Percentiles rank a stretch among this genome's conserved stretches.
Evolutionary conservation across 164 flowering plant species (phyloP).

Genomic region (Liriodendron chinense): DNA sequence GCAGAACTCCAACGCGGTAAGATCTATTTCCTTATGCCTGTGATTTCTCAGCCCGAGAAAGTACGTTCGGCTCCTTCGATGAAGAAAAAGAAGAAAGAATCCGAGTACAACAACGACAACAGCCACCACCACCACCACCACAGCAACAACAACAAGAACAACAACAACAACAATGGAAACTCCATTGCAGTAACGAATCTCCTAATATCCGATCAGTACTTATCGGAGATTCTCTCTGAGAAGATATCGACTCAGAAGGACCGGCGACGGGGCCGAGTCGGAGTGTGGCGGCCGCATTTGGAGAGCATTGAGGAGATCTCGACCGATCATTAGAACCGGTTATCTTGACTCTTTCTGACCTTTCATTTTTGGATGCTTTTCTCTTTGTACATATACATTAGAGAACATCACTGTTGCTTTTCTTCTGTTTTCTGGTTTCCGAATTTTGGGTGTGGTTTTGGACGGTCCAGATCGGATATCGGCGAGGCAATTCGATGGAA

Average conservation of each 20-base stretch:
- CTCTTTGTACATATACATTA: background rate
- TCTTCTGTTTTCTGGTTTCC: constrained; percentile 1
- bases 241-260: constrained; percentile 62
- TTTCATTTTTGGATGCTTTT: constrained; percentile 2
- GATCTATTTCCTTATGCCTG: constrained; percentile 89
- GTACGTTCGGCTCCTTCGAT: constrained; percentile 22
- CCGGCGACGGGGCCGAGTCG: constrained; percentile 71
- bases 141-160: background rate
- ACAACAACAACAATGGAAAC: background rate
- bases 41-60: constrained; percentile 28
- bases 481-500: constrained; percentile 2
- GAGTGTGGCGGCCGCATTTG: constrained; percentile 85
- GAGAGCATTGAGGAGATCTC: constrained; percentile 79
- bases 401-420: background rate
- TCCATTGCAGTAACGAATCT: constrained; percentile 22
- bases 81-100: constrained; percentile 28
- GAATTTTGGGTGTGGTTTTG: background rate
- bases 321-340: constrained; percentile 21
- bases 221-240: constrained; percentile 77
- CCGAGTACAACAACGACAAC: background rate
- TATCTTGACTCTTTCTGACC: constrained; percentile 3
- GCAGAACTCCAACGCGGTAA: constrained; percentile 83
- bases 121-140: background rate
- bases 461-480: constrained; percentile 8
- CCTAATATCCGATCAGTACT: constrained; percentile 61